A percentile compares a stretch with the other conserved stretches of the same genome.
Conservation (phyloP, 179 eudicot genomes). For the Heliamphora pulchella region DNA sequence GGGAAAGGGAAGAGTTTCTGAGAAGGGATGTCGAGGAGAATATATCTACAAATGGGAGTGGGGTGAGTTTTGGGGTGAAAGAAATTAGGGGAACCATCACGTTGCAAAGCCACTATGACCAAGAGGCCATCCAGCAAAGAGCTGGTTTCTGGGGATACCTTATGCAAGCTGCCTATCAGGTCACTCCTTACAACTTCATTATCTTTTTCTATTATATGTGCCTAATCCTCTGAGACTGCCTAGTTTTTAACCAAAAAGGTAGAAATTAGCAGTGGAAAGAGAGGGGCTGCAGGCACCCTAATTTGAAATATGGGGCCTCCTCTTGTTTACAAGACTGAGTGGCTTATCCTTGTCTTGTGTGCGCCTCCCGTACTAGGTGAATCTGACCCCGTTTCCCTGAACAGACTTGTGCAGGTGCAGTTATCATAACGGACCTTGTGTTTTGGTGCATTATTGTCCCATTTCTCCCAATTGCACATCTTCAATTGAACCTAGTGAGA, state of each 20-base stretch:
- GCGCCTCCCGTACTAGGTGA: background rate
- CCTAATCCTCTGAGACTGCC: too few species aligned
- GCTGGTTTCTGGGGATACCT: slow-evolving; percentile 53
- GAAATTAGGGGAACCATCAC: slow-evolving; percentile 8
- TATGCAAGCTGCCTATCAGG: slow-evolving; percentile 50
- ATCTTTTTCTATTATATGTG: background rate
- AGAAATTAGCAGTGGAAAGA: too few species aligned
- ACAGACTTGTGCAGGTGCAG: slow-evolving; percentile 65
- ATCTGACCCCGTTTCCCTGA: slow-evolving; percentile 4
- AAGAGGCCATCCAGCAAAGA: slow-evolving; percentile 24
- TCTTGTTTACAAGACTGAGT: background rate
- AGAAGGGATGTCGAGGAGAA: slow-evolving; percentile 21
- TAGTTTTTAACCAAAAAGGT: too few species aligned
- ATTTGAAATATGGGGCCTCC: background rate
- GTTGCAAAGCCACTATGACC: slow-evolving; percentile 29
- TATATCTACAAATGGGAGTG: background rate
- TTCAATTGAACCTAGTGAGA: slow-evolving; percentile 37
- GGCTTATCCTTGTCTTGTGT: background rate
- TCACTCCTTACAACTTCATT: slow-evolving; percentile 10
- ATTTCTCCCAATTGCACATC: slow-evolving; percentile 30
- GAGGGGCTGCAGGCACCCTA: background rate
- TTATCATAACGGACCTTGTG: slow-evolving; percentile 41
- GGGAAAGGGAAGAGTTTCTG: slow-evolving; percentile 17
- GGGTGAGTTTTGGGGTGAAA: background rate
- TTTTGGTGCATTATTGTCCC: slow-evolving; percentile 51